phyloP scores from a whole-genome alignment of 768 basidiomycete species.

The Chalciporus sphaerocephalus region DNA sequence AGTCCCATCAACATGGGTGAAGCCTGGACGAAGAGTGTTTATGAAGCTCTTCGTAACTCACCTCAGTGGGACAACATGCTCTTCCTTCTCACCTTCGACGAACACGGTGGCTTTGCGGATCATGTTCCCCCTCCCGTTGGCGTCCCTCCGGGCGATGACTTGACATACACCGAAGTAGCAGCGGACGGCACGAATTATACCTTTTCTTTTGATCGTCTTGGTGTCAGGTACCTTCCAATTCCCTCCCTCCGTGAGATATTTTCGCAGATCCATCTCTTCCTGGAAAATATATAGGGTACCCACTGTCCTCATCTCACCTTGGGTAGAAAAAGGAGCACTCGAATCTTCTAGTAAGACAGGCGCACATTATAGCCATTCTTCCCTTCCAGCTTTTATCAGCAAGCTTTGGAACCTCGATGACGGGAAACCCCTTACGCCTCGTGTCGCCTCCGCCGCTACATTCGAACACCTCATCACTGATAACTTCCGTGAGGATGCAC shows the following conservation, averaged over 20 bases:
- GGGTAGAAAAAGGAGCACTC: slow-evolving; percentile 21
- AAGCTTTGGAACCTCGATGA: slow-evolving; percentile 26
- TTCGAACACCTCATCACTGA: slow-evolving; percentile 26
- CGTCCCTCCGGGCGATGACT: slow-evolving; percentile 20
- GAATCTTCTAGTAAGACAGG: slow-evolving; percentile 3
- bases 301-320: slow-evolving; percentile 15
- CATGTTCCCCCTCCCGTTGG: slow-evolving; percentile 21
- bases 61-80: slow-evolving; percentile 21
- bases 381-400: not conserved
- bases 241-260: not conserved
- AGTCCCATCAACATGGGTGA: slow-evolving; percentile 26
- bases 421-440: slow-evolving; percentile 20
- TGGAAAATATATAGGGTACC: no score
- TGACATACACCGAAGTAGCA: slow-evolving; percentile 22
- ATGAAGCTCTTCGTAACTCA: slow-evolving; percentile 22
- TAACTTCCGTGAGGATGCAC: slow-evolving; percentile 16
- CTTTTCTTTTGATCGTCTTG: slow-evolving; percentile 22
- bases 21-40: slow-evolving; percentile 20
- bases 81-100: slow-evolving; percentile 26
- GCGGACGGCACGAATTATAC: slow-evolving; percentile 18
- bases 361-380: no score
- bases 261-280: not conserved
- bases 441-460: slow-evolving; percentile 16
- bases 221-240: slow-evolving; percentile 15
- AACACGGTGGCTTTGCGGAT: slow-evolving; percentile 24